These are phyloP conservation scores for Botrytis elliptica DNA, from an alignment of 2,329 filamentous ascomycete genomes.

Conservation along the genomic window DNA sequence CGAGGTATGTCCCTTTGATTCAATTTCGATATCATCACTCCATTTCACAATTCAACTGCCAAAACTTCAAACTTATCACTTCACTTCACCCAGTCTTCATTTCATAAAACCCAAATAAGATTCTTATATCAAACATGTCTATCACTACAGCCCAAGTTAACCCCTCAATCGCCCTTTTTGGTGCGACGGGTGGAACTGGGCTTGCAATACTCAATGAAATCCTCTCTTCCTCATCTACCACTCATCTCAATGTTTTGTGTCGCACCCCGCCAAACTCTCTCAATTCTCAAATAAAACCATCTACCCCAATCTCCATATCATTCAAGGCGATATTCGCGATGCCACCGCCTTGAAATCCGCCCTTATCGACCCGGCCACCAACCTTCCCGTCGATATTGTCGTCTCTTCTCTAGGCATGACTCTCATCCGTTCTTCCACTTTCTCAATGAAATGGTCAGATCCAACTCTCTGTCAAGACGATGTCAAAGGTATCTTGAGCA, in stretches of 20 bases:
- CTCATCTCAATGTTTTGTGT: neutral
- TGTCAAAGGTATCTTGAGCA: neutral
- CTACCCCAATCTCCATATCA: neutral
- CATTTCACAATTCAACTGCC: neutral
- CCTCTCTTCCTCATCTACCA: neutral
- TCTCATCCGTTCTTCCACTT: neutral
- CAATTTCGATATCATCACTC: neutral
- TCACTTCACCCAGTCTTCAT: neutral
- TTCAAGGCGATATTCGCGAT: neutral
- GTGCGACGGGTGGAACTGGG: conserved; percentile 14
- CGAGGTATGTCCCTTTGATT: neutral
- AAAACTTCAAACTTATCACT: neutral
- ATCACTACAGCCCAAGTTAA: neutral
- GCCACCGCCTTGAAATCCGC: neutral
- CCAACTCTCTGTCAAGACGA: neutral
- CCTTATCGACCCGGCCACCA: neutral
- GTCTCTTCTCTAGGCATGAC: conserved; percentile 3
- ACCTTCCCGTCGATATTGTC: neutral
- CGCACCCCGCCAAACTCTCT: conserved; percentile 10
- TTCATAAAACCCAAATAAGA: neutral
- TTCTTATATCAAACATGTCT: neutral
- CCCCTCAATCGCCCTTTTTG: conserved; percentile 16
- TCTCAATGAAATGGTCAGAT: neutral
- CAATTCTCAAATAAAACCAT: neutral
- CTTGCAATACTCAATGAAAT: conserved; percentile 9